These are phyloP conservation scores for Neobulgaria alba DNA, from an alignment of 2,329 filamentous ascomycete genomes.

Conservation along the genomic window DNA sequence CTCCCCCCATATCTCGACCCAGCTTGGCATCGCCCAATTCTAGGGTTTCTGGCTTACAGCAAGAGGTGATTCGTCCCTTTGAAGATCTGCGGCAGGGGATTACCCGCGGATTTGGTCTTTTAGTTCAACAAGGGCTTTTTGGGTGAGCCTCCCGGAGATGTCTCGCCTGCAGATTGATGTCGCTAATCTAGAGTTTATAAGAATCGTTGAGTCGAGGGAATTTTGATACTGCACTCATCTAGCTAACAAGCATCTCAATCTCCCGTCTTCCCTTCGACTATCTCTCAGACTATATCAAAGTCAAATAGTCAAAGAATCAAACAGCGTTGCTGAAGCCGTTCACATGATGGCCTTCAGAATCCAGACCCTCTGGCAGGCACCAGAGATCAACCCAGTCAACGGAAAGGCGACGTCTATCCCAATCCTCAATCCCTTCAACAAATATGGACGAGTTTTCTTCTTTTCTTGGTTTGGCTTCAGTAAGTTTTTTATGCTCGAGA, in stretches of 20 bases:
- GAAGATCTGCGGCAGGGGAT: constrained; percentile 16
- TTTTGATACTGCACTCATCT: not conserved
- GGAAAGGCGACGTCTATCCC: constrained; percentile 75
- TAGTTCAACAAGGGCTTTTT: too few species aligned
- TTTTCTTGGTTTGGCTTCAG: constrained; percentile 64
- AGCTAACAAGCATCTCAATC: not conserved
- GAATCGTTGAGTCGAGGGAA: constrained; percentile 1
- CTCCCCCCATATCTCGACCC: not conserved
- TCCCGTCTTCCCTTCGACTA: not conserved
- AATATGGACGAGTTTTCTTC: constrained; percentile 82
- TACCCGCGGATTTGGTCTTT: constrained; percentile 17
- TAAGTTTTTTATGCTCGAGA: constrained; percentile 4
- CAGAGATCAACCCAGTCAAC: constrained; percentile 62
- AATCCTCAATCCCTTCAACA: constrained; percentile 65
- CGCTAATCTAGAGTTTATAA: constrained; percentile 17
- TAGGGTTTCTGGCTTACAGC: not conserved
- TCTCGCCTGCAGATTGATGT: constrained; percentile 15
- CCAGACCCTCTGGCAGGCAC: constrained; percentile 22
- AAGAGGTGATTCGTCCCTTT: not conserved
- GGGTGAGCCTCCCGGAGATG: constrained; percentile 17
- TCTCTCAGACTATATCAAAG: not conserved
- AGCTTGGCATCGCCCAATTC: constrained; percentile 1
- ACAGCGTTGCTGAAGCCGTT: not conserved
- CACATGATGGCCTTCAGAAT: constrained; percentile 20
- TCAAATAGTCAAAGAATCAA: not conserved